Percentiles rank a stretch among this genome's conserved stretches.
These are phyloP conservation scores for Zymoseptoria pseudotritici DNA, from an alignment of 2,329 filamentous ascomycete genomes.

Conservation along the genomic window DNA sequence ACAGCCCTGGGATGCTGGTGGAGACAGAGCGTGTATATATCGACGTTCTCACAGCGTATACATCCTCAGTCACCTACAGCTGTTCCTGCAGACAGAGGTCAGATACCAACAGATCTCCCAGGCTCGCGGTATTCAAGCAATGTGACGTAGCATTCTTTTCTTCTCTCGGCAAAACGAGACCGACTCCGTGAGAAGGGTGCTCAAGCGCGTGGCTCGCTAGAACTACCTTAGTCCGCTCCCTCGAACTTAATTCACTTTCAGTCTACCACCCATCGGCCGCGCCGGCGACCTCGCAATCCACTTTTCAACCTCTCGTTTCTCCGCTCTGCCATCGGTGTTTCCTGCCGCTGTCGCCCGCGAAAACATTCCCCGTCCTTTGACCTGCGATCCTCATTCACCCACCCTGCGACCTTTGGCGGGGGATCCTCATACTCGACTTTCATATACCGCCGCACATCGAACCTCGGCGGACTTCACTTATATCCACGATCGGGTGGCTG, in stretches of 20 bases:
- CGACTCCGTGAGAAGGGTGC: too few species aligned
- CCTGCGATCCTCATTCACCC: background rate
- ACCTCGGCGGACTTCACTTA: background rate
- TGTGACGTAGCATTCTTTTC: background rate
- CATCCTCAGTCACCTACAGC: too few species aligned
- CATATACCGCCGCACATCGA: background rate
- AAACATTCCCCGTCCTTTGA: background rate
- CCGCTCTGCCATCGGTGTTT: background rate
- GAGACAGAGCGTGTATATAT: too few species aligned
- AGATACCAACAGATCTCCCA: background rate
- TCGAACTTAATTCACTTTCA: background rate
- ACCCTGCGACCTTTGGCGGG: constrained; percentile 1
- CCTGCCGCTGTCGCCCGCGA: background rate
- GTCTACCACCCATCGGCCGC: background rate
- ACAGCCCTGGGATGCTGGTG: too few species aligned
- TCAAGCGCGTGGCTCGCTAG: background rate
- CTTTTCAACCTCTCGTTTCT: background rate
- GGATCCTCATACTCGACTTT: background rate
- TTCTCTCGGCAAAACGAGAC: background rate
- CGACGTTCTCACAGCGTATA: background rate
- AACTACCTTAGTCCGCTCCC: background rate
- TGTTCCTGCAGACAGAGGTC: background rate
- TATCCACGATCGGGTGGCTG: background rate
- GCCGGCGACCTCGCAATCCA: background rate
- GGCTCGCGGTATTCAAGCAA: background rate